phyloP scores from a whole-genome alignment of 2,329 filamentous ascomycete genomes.

The Massarina eburnea region DNA sequence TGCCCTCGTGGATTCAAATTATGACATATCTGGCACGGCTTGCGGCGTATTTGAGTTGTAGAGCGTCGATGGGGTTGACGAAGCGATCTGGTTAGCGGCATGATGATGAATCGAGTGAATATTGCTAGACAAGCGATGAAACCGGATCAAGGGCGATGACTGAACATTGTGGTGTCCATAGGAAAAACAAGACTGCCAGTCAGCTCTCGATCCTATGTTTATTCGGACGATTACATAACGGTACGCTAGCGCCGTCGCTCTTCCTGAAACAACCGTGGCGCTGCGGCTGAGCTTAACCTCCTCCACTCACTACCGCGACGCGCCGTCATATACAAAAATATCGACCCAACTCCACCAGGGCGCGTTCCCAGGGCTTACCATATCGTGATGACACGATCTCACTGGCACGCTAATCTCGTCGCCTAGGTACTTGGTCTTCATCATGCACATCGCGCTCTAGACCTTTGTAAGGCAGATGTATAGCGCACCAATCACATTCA shows the following conservation, averaged over 20 bases:
- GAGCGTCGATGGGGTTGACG: conserved; percentile 17
- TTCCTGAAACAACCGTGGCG: conserved; percentile 5
- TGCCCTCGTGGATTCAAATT: conserved; percentile 33
- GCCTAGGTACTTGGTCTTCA: too few relatives aligned
- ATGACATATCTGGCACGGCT: conserved; percentile 30
- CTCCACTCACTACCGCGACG: conserved; percentile 5
- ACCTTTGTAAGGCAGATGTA: too few relatives aligned
- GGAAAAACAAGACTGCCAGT: not conserved
- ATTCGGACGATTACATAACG: not conserved
- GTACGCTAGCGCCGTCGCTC: conserved; percentile 1
- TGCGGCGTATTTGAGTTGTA: conserved; percentile 20
- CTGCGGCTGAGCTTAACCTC: conserved; percentile 1
- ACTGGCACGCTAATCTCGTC: not conserved
- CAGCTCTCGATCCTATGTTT: not conserved
- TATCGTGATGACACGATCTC: not conserved
- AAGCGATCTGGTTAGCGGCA: conserved; percentile 30
- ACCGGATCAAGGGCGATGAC: not conserved
- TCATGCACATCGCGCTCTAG: too few relatives aligned
- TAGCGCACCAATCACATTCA: too few relatives aligned
- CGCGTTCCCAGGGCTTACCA: not conserved
- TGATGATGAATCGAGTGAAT: too few relatives aligned
- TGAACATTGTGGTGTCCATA: not conserved
- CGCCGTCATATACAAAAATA: not conserved
- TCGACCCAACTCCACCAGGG: not conserved
- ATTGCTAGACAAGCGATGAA: not conserved